Evolutionary conservation across 345 rosid genomes (phyloP), one percentile per base, ranked within the genome.

Genomic region (Euphorbia pulcherrima): DNA sequence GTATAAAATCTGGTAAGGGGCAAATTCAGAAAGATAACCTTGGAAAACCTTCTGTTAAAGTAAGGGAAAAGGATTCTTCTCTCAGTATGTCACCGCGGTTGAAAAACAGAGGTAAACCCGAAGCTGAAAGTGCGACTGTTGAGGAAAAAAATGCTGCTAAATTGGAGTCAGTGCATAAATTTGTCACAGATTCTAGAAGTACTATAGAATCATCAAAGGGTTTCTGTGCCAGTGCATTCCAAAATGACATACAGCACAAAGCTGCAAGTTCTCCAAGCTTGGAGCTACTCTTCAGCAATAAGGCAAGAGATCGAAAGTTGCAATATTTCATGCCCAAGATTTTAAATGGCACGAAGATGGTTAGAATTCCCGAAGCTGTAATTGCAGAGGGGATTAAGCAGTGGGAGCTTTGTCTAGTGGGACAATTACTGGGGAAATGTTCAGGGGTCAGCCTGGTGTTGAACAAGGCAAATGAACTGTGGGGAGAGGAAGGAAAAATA

Each of bases 401-500:
- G 37, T 57, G 61, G 2, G 47, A 41, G 47, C 47, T 41, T 8
- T 41, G 47, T 41, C 47, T 41, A 41, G 47, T 41, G 47, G 61
- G 61, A 39, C 61, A 57, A 29, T 57, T 57, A 14, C 28, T 57
- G 29, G 61, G 37, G 61, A 13, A 57, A 27, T 21, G 61, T 57
- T 10, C n/a, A 28, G 61, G 29, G n/a, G 13, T 57, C 61, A 57
- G 39, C 6, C n/a, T 14, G 29, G 30, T 57, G 8, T 2, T 57
- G 37, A 57, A 57, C 12, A 24, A 27, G 61, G 61, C 61, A 16
- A 57, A 57, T 57, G 20, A 18, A 57, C n/a, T 28, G 7, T 57
- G 61, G 61, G 61, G 61, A 16, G 17, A 57, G 17, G 61, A 57
- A 57, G 61, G 61, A 57, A 57, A 39, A 57, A 57, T 57, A 27